A percentile compares a stretch with the other conserved stretches of the same genome.
Conservation (phyloP, 2,329 filamentous ascomycete genomes). For the Eurotiales sp. region DNA sequence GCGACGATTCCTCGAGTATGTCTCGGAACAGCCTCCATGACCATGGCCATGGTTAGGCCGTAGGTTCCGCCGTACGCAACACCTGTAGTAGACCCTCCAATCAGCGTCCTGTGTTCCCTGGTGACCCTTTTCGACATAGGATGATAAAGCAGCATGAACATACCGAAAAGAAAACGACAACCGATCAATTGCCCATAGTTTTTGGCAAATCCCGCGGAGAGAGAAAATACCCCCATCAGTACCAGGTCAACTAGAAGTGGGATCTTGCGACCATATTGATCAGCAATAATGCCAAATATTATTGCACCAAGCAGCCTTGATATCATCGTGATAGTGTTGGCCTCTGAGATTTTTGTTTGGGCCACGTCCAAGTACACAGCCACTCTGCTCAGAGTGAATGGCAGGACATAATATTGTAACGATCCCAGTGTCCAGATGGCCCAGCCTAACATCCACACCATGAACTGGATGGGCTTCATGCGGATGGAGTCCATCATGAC, state of each 20-base stretch:
- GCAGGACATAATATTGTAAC: slow-evolving; percentile 7
- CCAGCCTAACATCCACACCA: slow-evolving; percentile 9
- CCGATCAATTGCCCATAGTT: slow-evolving; percentile 6
- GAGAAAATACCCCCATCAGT: slow-evolving; percentile 5
- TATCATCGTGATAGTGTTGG: slow-evolving; percentile 10
- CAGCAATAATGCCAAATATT: slow-evolving; percentile 6
- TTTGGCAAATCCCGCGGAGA: slow-evolving; percentile 2
- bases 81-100: not conserved
- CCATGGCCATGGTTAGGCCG: slow-evolving; percentile 6
- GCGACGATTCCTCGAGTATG: slow-evolving; percentile 5
- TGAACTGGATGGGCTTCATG: not conserved
- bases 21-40: slow-evolving; percentile 7
- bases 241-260: slow-evolving; percentile 7
- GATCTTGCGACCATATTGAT: slow-evolving; percentile 10
- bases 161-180: slow-evolving; percentile 5
- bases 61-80: slow-evolving; percentile 8
- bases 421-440: slow-evolving; percentile 10
- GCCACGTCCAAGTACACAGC: slow-evolving; percentile 4
- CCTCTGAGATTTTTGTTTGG: slow-evolving; percentile 7
- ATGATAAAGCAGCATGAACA: not conserved
- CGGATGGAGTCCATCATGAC: not conserved
- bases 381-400: slow-evolving; percentile 3
- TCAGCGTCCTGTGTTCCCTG: too few species aligned
- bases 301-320: slow-evolving; percentile 2
- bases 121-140: too few species aligned